Percentiles rank a stretch among this genome's conserved stretches.
phyloP scores from a whole-genome alignment of 2,329 filamentous ascomycete species.

The Capronia epimyces region DNA sequence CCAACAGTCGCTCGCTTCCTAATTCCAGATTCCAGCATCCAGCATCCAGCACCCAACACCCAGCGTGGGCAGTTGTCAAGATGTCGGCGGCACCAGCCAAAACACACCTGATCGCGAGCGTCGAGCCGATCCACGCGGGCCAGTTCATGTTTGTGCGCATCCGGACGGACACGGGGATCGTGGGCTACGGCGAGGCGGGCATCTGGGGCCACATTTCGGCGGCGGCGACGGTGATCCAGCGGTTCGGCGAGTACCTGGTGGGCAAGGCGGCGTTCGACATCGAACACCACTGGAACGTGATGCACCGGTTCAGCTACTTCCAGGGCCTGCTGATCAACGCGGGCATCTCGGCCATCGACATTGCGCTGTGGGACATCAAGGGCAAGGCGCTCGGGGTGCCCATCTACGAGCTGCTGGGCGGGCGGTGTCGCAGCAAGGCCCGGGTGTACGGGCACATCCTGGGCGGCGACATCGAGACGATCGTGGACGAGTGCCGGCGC shows the following conservation, averaged over 20 bases:
- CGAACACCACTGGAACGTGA: conserved; percentile 71
- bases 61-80: too few species aligned
- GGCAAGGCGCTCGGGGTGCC: conserved; percentile 57
- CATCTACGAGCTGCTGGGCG: conserved; percentile 66
- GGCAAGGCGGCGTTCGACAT: conserved; percentile 47
- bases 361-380: conserved; percentile 73
- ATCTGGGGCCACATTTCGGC: conserved; percentile 14
- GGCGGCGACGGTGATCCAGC: conserved; percentile 6
- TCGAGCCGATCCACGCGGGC: conserved; percentile 16
- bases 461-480: conserved; percentile 63
- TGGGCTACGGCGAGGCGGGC: conserved; percentile 11
- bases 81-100: too few species aligned
- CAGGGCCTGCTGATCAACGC: conserved; percentile 75
- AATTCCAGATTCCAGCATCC: too few species aligned
- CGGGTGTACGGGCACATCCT: conserved; percentile 74
- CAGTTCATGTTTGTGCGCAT: conserved; percentile 20
- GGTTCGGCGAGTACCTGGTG: conserved; percentile 13
- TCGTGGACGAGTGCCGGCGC: conserved; percentile 33
- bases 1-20: too few species aligned
- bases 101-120: too few species aligned
- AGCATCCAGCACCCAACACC: too few species aligned
- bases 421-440: conserved; percentile 60
- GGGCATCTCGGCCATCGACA: conserved; percentile 69
- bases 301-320: conserved; percentile 63
- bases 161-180: conserved; percentile 6